A percentile compares a stretch with the other conserved stretches of the same genome.
Conservation (phyloP, 140 eudicot species). For the Senecio squalidus region DNA sequence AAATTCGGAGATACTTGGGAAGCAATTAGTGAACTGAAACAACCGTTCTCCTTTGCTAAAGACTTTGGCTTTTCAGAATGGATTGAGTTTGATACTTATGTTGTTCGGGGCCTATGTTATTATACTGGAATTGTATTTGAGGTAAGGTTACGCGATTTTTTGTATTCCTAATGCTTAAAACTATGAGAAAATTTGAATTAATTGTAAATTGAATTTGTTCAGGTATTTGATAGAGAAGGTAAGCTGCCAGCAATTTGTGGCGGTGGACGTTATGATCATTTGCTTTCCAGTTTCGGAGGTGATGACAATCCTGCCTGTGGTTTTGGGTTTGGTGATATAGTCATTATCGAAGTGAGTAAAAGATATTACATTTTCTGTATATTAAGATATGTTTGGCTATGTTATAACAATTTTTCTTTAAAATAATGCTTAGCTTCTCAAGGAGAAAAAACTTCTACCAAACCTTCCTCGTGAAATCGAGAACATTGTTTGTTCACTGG, state of each 20-base stretch:
- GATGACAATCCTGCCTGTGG: constrained; percentile 96
- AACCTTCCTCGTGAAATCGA: constrained; percentile 52
- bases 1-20: constrained; percentile 83
- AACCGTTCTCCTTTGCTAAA: constrained; percentile 78
- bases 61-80: constrained; percentile 80
- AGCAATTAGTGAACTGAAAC: constrained; percentile 73
- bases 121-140: constrained; percentile 94
- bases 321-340: constrained; percentile 98
- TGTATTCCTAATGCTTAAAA: neutral
- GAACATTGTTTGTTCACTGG: constrained; percentile 82
- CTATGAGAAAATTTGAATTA: neutral
- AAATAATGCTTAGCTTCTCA: constrained; percentile 85
- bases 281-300: constrained; percentile 91
- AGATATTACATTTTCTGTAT: neutral
- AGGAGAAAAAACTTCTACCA: constrained; percentile 75
- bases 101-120: constrained; percentile 96
- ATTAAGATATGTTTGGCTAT: too few species aligned
- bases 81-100: constrained; percentile 97
- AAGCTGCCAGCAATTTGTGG: constrained; percentile 94
- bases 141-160: constrained; percentile 37
- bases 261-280: constrained; percentile 83
- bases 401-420: too few species aligned
- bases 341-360: constrained; percentile 77
- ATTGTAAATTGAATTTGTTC: constrained; percentile 5
- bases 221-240: constrained; percentile 93